These are phyloP conservation scores for Ceratocystis eucalypticola DNA, from an alignment of 2,329 filamentous ascomycete species.

Conservation along the genomic window DNA sequence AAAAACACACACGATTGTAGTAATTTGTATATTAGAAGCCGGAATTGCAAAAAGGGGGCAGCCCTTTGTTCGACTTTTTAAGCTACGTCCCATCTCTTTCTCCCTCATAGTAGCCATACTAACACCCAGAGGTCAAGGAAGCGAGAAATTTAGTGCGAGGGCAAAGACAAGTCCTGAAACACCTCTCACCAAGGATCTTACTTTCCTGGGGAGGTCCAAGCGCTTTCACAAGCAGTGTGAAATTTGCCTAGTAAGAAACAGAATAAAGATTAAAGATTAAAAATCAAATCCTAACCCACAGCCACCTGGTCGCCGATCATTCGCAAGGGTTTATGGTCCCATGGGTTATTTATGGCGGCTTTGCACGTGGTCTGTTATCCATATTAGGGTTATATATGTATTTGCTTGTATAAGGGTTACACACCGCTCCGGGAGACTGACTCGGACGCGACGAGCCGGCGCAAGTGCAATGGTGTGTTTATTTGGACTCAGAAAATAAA, in stretches of 20 bases:
- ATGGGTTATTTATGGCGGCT: not conserved
- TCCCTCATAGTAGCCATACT: not conserved
- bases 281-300: not conserved
- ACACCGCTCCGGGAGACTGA: not conserved
- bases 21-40: too few species aligned
- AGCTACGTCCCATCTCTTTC: not conserved
- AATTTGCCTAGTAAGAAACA: not conserved
- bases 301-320: not conserved
- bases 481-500: too few species aligned
- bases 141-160: not conserved
- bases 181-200: not conserved
- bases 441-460: too few species aligned
- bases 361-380: not conserved
- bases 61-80: not conserved
- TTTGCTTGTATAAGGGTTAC: not conserved
- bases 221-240: not conserved
- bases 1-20: not conserved
- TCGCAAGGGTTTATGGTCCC: not conserved
- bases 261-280: not conserved
- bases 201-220: not conserved
- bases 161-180: constrained; percentile 4
- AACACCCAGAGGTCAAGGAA: not conserved
- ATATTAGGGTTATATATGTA: not conserved
- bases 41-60: not conserved
- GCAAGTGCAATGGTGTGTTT: too few species aligned